A percentile compares a stretch with the other conserved stretches of the same genome.
phyloP scores from a whole-genome alignment of 306 rosid genomes.

The Canavalia gladiata region DNA sequence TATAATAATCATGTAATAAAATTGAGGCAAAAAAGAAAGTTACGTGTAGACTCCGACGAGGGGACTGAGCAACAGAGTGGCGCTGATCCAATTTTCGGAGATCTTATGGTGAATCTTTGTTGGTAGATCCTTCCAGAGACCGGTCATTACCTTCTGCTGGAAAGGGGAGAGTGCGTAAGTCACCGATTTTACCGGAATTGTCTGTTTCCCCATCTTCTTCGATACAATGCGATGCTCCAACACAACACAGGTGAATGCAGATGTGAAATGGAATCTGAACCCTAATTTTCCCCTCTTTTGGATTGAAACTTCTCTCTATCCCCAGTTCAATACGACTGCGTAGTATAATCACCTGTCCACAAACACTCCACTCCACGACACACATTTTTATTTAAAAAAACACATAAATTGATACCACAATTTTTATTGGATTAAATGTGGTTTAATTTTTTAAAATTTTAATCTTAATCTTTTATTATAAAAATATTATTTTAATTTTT shows the following conservation, averaged over 20 bases:
- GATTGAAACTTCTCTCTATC: constrained; percentile 4
- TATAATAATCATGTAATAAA: neutral
- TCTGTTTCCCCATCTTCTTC: constrained; percentile 72
- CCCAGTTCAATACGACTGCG: constrained; percentile 42
- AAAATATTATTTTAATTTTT: no score
- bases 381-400: neutral
- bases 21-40: neutral
- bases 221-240: neutral
- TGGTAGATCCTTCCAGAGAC: constrained; percentile 84
- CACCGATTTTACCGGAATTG: constrained; percentile 81
- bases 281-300: neutral
- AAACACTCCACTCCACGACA: neutral
- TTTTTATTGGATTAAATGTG: no score
- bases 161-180: constrained; percentile 84
- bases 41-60: constrained; percentile 73
- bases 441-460: no score
- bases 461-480: no score
- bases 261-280: neutral
- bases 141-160: constrained; percentile 90
- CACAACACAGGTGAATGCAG: constrained; percentile 14
- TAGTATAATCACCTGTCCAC: neutral
- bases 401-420: no score
- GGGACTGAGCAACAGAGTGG: constrained; percentile 73
- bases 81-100: constrained; percentile 90
- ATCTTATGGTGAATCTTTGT: constrained; percentile 85